These are phyloP conservation scores for Perkinsus olseni DNA, from an alignment of 169 alveolate genomes.

Conservation along the genomic window DNA sequence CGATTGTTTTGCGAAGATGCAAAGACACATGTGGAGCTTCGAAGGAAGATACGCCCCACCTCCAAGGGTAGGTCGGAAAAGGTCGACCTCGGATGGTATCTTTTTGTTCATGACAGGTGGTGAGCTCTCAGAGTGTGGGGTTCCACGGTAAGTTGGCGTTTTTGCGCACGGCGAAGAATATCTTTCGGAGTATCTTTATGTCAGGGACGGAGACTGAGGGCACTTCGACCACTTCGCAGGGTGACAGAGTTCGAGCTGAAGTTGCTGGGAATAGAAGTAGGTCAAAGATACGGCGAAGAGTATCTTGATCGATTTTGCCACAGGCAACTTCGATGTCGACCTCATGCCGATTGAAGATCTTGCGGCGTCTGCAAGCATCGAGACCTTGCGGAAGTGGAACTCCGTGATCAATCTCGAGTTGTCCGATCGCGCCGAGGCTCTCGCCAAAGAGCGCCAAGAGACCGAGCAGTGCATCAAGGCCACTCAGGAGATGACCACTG, in stretches of 20 bases:
- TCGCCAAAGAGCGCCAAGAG: background rate
- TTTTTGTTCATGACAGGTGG: background rate
- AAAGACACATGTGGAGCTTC: background rate
- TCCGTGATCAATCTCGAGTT: background rate
- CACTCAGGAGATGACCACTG: background rate
- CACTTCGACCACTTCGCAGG: background rate
- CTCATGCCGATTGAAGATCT: background rate
- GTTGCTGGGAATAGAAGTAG: background rate
- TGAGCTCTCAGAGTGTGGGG: background rate
- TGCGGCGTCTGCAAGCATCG: background rate
- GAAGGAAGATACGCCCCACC: background rate
- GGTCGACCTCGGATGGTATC: background rate
- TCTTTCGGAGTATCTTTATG: background rate
- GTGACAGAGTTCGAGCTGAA: background rate
- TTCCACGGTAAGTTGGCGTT: background rate
- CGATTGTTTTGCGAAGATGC: background rate
- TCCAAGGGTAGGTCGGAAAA: background rate
- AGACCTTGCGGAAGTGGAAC: background rate
- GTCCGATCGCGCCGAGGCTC: background rate
- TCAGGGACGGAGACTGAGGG: background rate
- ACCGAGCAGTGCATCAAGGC: background rate
- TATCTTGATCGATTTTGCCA: background rate
- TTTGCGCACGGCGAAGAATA: background rate
- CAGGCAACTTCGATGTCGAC: background rate
- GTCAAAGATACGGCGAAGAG: background rate